Base-by-base conservation (phyloP, 2,329 filamentous ascomycete genomes). In the Xylariaceae sp. region DNA sequence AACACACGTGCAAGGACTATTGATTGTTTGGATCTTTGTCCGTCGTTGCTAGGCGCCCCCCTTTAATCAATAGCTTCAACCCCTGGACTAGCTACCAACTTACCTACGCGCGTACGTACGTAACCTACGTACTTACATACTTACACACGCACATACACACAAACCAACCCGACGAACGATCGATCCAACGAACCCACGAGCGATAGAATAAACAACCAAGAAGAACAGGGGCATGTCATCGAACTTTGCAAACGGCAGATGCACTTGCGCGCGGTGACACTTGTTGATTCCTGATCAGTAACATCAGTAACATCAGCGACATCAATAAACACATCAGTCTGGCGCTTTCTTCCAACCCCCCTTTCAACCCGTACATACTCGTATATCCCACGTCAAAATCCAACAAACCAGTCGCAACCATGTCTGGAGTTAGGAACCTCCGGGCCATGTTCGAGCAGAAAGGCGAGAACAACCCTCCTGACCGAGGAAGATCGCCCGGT, bases 381-480 rank as follows among this genome's bases (percentile, higher is more conserved):
- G 9, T 26, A 26, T 50, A 46, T n/a, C 49, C 51, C 48, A 47
- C 45, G 32, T 49, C 29, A 46, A n/a, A 48, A 29, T 40, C 52
- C 40, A 9, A 52, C 45, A 44, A 9, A 52, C 45, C 29, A 65
- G 54, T 73, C 66, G 74, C 74, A 74, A 77, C 72, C 68, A 86
- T 86, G 83, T 86, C 86, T 70, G 86, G 83, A 69, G 88, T 90
- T 69, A 87, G 81, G 76, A 90, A 89, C 76, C 84, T 93, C 64
- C 82, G 88, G 67, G 89, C 89, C 69, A 91, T 90, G 82, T 92
- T 92, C 72, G 89, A 93, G 79, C 85, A 86, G 71, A 89, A 85
- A 74, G 84, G 81, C 71, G 83, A 85, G 64, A 78, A 79, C 55
- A 87, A 83, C 66, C 82, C 86, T 62, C 85, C 86, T 16, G 87